Evolutionary conservation across 1,284 basidiomycete species (phyloP), one percentile per base, ranked within the genome.

Genomic region (Uromyces viciae-fabae): DNA sequence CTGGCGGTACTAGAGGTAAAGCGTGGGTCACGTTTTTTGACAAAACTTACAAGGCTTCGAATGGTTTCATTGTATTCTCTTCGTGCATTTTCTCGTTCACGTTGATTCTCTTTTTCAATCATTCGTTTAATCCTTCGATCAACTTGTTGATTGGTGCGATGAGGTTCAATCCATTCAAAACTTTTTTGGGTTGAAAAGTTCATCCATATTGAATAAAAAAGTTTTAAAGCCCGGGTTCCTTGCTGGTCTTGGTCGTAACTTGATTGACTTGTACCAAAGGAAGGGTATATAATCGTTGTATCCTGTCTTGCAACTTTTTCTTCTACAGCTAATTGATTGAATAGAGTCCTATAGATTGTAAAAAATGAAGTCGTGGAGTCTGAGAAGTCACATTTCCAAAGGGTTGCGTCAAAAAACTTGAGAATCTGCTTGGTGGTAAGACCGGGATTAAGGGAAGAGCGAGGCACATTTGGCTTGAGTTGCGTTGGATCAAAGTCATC

Each of bases 91-190:
- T 97, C 94, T 19, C 95, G 89, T 9, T 91, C 90, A 84, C 94
- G 94, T 86, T 94, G 94, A 86, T 99, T 99, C 84, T 98, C 97
- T 84, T 92, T 93, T 86, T 99, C 97, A 92, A 99, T 95, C 52
- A 94, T 91, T 90, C 93, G 90, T 84, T 95, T 90, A 62, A 93
- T 89, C 60, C 91, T 90, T 31, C 96, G 89, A 86, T 97, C 95
- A 14, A 94, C 93, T 1, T 94, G 95, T 81, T 95, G 92, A 22
- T 90, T 87, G 1, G 91, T 82, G 85, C 95, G 92, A 91, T 94
- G 97, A 83, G 91, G 89, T 82, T 95, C 94, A 78, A 89, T 89
- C 95, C 96, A 98, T 0, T 89, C 88, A 85, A 99, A 99, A 76
- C 92, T 92, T 86, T 99, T 99, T 74, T 90, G 89, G 0, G 94